Base-by-base conservation (phyloP, 257 asterid genomes). In the Nicotiana attenuata region DNA sequence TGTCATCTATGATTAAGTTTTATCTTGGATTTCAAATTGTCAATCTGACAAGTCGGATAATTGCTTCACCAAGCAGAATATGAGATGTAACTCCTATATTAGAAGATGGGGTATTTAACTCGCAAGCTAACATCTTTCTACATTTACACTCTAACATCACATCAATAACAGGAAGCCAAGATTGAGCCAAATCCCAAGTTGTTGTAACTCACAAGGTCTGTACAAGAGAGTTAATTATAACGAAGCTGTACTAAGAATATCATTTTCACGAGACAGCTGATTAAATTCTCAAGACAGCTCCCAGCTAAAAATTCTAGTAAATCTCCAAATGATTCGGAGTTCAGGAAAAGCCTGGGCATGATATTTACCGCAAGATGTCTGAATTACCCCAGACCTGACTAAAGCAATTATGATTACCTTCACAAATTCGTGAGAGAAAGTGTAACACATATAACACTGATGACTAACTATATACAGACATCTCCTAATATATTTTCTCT, bases 221-320 rank as follows among this genome's bases (percentile, higher is more conserved):
- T 47, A 73, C 61, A 73, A 73, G 60, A 73, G 78, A 73, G 38
- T 61, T 73, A 73, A 45, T 45, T 45, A 22, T 56, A 20, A 73
- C 7, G 16, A 50, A 75, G 63, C 16, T 47, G 35, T 50, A 45
- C 60, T 41, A 22, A 5, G 4, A 45, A 75, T 20, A 9, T 15
- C 56, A 45, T 7, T 75, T 50, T 50, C 80, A 75, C 63, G 45
- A 9, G 26, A 26, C 64, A 75, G 15, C 24, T 50, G 41, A 60
- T 24, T 24, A 75, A 75, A 24, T 50, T 73, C 20, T 50, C 15
- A 50, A 4, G 3, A n/a, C 41, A 24, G 64, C 80, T 55, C 79
- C 80, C 63, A 26, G 28, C 63, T 24, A 50, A 33, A 75, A 50
- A 50, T 45, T 11, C 57, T 47, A 73, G 63, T 24, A 47, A 73